Percentiles rank a stretch among this genome's conserved stretches.
These are phyloP conservation scores for Clavispora asparagi DNA, from an alignment of 805 yeast species.

Conservation along the genomic window DNA sequence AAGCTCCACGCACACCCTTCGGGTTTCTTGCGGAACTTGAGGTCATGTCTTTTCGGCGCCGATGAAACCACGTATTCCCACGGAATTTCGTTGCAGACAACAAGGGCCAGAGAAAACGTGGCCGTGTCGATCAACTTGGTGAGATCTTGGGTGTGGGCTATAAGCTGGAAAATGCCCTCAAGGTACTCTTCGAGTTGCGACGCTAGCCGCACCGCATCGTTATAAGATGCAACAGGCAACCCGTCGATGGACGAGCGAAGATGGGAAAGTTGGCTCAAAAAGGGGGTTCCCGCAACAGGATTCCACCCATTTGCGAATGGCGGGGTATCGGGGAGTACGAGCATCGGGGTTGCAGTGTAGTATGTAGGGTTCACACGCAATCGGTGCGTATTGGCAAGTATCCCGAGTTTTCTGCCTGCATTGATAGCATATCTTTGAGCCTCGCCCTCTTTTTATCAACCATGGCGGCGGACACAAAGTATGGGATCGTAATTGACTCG, in stretches of 20 bases:
- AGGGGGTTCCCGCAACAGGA: neutral
- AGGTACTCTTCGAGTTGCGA: constrained; percentile 31
- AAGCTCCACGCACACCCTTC: constrained; percentile 23
- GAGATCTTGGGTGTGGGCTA: neutral
- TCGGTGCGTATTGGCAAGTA: neutral
- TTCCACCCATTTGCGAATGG: constrained; percentile 18
- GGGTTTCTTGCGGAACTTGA: neutral
- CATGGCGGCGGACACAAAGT: constrained; percentile 23
- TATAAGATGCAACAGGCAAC: constrained; percentile 10
- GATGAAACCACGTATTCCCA: constrained; percentile 2
- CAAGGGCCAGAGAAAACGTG: neutral
- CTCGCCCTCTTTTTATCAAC: neutral
- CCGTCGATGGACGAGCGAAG: constrained; percentile 15
- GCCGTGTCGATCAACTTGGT: neutral
- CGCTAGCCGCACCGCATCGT: constrained; percentile 26
- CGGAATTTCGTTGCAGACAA: constrained; percentile 1
- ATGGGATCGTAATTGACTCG: constrained; percentile 89
- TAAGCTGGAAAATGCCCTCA: constrained; percentile 16
- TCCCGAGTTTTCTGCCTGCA: neutral
- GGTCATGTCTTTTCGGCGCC: neutral
- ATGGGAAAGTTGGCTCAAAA: constrained; percentile 11
- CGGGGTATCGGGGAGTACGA: constrained; percentile 32
- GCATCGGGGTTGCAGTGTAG: constrained; percentile 16
- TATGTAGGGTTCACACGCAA: neutral
- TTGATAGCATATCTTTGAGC: neutral